Evolutionary conservation across 2,329 filamentous ascomycete species (phyloP).

Genomic region (Sodiomyces alkalinus): DNA sequence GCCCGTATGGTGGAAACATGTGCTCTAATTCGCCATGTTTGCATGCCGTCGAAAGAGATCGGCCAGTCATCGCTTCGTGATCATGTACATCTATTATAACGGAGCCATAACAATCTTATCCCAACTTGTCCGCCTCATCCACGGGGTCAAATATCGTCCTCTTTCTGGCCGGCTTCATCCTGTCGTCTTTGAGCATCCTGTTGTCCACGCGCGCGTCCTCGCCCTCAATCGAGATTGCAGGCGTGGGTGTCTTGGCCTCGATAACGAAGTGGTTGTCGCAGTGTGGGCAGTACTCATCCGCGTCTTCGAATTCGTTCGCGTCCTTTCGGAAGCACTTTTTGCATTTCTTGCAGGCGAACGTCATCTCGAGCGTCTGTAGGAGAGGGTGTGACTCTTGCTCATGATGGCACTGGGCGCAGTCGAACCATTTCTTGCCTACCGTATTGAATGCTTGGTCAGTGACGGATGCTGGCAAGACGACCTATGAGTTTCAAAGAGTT

Average conservation of each 20-base stretch:
- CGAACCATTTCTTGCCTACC: slow-evolving; percentile 89
- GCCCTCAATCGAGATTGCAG: slow-evolving; percentile 73
- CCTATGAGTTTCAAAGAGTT: slow-evolving; percentile 1
- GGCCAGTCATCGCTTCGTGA: no score
- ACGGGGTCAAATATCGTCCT: slow-evolving; percentile 63
- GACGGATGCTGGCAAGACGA: slow-evolving; percentile 2
- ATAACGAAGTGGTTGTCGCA: slow-evolving; percentile 98
- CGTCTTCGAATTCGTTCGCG: slow-evolving; percentile 79
- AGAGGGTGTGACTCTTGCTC: slow-evolving; percentile 70
- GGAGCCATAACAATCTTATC: slow-evolving; percentile 39
- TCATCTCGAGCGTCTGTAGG: slow-evolving; percentile 70
- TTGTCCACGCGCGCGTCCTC: slow-evolving; percentile 77
- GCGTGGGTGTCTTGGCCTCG: slow-evolving; percentile 72
- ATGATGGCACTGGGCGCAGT: slow-evolving; percentile 86
- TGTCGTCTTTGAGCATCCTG: slow-evolving; percentile 86
- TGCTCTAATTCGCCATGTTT: no score
- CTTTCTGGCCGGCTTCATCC: slow-evolving; percentile 42
- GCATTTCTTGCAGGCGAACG: slow-evolving; percentile 97
- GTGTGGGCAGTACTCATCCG: slow-evolving; percentile 96
- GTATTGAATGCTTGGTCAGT: no score
- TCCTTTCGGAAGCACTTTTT: slow-evolving; percentile 97
- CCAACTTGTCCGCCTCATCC: slow-evolving; percentile 59
- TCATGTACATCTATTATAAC: no score
- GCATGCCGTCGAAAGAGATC: no score
- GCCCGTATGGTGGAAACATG: no score